Percentiles rank a stretch among this genome's conserved stretches.
phyloP scores from a whole-genome alignment of 2,329 filamentous ascomycete species.

The Xylariaceae sp. region DNA sequence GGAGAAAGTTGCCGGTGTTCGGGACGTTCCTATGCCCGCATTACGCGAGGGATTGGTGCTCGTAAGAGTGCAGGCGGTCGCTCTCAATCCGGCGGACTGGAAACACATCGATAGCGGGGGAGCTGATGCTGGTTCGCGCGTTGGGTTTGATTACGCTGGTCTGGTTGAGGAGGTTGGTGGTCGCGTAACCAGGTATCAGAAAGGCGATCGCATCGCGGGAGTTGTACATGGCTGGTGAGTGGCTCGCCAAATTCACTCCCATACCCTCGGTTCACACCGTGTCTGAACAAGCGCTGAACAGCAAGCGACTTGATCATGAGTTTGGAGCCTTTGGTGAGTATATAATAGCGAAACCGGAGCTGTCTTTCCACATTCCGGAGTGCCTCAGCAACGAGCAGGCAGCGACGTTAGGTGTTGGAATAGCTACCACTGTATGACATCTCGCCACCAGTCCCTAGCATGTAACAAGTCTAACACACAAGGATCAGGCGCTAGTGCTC shows the following conservation, averaged over 20 bases:
- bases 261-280: neutral
- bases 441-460: neutral
- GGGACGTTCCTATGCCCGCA: conserved; percentile 19
- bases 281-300: neutral
- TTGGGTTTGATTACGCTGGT: conserved; percentile 47
- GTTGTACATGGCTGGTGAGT: conserved; percentile 15
- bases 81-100: conserved; percentile 35
- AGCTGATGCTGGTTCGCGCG: conserved; percentile 12
- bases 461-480: neutral
- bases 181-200: conserved; percentile 43
- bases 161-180: conserved; percentile 44
- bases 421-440: conserved; percentile 37
- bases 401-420: conserved; percentile 39
- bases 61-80: conserved; percentile 32
- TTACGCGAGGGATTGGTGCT: conserved; percentile 28
- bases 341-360: conserved; percentile 37
- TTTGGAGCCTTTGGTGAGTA: conserved; percentile 43
- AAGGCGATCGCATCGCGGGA: conserved; percentile 47
- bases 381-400: conserved; percentile 45
- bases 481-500: conserved; percentile 41
- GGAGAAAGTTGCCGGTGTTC: conserved; percentile 1
- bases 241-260: neutral
- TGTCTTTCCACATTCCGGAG: conserved; percentile 44
- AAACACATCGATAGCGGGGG: conserved; percentile 25
- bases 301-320: conserved; percentile 25